Evolutionary conservation across 2,329 filamentous ascomycete species (phyloP).

Genomic region (Cytospora leucostoma): DNA sequence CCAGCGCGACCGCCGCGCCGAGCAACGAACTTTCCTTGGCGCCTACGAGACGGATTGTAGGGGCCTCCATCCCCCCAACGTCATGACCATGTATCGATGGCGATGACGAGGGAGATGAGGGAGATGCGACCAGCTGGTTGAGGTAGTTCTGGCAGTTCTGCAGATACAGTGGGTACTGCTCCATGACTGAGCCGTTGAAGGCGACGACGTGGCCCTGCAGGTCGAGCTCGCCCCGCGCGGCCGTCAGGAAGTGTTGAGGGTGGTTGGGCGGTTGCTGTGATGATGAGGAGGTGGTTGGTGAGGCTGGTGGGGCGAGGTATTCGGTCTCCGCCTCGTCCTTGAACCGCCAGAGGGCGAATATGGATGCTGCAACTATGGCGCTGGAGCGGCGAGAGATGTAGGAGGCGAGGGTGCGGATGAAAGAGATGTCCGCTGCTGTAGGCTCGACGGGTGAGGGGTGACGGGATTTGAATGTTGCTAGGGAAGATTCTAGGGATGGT

Average conservation of each 20-base stretch:
- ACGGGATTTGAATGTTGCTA: conserved; percentile 49
- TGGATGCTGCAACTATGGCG: conserved; percentile 58
- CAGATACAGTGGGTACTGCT: conserved; percentile 73
- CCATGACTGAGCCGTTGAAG: conserved; percentile 78
- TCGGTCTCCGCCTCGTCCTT: conserved; percentile 54
- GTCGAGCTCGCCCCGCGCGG: conserved; percentile 49
- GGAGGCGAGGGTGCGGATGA: conserved; percentile 54
- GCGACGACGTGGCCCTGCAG: conserved; percentile 60
- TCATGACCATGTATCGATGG: no score
- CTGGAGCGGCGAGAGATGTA: conserved; percentile 60
- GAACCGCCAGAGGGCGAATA: conserved; percentile 61
- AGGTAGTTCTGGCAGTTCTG: conserved; percentile 63
- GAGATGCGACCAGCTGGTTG: conserved; percentile 52
- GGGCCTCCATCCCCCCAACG: conserved; percentile 40
- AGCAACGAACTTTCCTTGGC: conserved; percentile 74
- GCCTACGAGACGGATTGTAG: conserved; percentile 62
- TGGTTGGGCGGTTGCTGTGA: not conserved
- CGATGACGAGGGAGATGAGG: not conserved
- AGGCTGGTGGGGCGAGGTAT: conserved; percentile 27
- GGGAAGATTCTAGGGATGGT: conserved; percentile 45
- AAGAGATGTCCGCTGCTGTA: conserved; percentile 50
- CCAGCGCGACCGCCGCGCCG: conserved; percentile 72
- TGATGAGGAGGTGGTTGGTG: conserved; percentile 9
- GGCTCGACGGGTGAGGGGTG: conserved; percentile 50
- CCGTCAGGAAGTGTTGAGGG: conserved; percentile 40